Evolutionary conservation across 2,329 filamentous ascomycete genomes (phyloP).

Genomic region (Trichoderma brevicompactum): DNA sequence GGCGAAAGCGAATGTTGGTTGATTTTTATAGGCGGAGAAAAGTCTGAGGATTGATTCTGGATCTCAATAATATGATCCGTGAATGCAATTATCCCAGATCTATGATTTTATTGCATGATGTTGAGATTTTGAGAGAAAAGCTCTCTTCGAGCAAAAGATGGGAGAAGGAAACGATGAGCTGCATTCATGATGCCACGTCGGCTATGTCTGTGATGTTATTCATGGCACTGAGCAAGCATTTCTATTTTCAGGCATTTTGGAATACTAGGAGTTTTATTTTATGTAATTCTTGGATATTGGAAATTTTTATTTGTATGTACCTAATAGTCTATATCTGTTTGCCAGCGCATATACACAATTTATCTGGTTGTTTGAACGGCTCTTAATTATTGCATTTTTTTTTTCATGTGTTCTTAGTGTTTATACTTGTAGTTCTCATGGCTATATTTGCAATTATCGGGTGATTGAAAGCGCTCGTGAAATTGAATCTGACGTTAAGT

Average conservation of each 20-base stretch:
- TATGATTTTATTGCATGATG: not conserved
- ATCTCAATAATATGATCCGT: not conserved
- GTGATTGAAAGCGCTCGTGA: too few species aligned
- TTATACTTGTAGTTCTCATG: too few species aligned
- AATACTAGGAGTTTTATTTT: not conserved
- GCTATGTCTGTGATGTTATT: not conserved
- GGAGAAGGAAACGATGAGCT: not conserved
- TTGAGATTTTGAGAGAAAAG: not conserved
- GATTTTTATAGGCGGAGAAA: conserved; percentile 40
- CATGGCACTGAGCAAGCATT: not conserved
- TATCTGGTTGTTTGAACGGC: too few species aligned
- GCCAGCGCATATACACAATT: too few species aligned
- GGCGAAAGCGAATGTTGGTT: conserved; percentile 41
- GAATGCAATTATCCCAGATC: not conserved
- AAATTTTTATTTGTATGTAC: too few species aligned
- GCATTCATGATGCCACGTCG: too few species aligned
- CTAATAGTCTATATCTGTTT: too few species aligned
- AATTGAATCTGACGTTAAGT: too few species aligned
- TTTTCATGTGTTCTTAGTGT: too few species aligned
- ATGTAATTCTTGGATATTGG: too few species aligned
- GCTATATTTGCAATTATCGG: too few species aligned
- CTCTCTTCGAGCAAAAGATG: not conserved
- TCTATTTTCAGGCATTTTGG: not conserved
- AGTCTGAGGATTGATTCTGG: conserved; percentile 34
- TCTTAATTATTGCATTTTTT: too few species aligned